Conservation (phyloP, 495 filamentous ascomycete species). For the Chaetomidium leptoderma region DNA sequence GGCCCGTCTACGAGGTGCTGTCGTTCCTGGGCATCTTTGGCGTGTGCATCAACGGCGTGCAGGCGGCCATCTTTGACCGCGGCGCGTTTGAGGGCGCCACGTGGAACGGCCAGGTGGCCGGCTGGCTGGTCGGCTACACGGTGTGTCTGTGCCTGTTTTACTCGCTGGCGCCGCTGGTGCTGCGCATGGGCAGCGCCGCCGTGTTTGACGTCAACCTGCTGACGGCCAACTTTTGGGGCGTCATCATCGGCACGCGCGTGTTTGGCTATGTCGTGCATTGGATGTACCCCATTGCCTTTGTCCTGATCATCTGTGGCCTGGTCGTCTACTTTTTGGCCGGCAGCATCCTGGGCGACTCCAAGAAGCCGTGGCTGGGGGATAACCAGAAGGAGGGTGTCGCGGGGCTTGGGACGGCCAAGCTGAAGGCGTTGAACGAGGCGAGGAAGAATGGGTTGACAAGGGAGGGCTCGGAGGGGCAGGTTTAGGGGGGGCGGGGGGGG, state of each 20-base stretch:
- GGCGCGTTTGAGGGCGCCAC: constrained; percentile 59
- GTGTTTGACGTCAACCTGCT: constrained; percentile 96
- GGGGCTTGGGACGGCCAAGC: constrained; percentile 84
- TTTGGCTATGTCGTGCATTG: constrained; percentile 79
- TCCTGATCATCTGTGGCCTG: constrained; percentile 78
- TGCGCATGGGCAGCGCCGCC: constrained; percentile 82
- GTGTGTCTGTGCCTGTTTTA: constrained; percentile 81
- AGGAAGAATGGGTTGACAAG: constrained; percentile 30
- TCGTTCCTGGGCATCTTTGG: constrained; percentile 87
- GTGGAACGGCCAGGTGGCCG: constrained; percentile 65
- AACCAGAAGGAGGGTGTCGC: constrained; percentile 77
- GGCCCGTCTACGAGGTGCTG: constrained; percentile 89
- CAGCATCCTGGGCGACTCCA: constrained; percentile 74
- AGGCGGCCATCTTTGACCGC: constrained; percentile 87
- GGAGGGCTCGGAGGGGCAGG: not conserved
- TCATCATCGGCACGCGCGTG: constrained; percentile 80
- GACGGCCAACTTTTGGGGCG: constrained; percentile 96
- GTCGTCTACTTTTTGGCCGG: constrained; percentile 79
- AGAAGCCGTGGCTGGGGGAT: constrained; percentile 90
- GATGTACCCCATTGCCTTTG: constrained; percentile 94
- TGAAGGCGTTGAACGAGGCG: constrained; percentile 61
- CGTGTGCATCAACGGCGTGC: constrained; percentile 84
- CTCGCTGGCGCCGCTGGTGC: constrained; percentile 74
- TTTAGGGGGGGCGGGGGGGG: not conserved
- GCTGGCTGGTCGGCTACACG: constrained; percentile 85